Percentiles rank a stretch among this genome's conserved stretches.
Conservation (phyloP, 176 grass and related monocot species). For the Phyllostachys edulis region DNA sequence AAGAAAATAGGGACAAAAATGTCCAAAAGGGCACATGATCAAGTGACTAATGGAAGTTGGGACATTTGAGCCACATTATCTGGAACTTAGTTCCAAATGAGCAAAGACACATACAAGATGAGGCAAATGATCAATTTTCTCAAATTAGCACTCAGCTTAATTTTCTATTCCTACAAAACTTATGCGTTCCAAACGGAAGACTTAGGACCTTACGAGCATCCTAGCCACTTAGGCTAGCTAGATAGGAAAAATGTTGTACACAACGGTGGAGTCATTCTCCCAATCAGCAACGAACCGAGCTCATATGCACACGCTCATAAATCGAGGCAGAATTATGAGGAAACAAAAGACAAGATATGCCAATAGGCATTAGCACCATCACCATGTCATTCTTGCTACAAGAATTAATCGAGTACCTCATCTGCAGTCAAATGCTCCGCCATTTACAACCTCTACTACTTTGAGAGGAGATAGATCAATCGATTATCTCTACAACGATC, state of each 20-base stretch:
- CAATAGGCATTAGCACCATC: background rate
- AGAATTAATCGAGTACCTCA: conserved; percentile 4
- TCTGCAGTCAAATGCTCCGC: background rate
- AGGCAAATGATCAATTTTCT: too few relatives aligned
- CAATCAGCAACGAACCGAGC: background rate
- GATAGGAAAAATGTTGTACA: background rate
- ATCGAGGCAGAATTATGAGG: background rate
- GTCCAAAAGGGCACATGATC: too few relatives aligned
- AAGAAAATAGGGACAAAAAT: too few relatives aligned
- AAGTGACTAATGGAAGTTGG: too few relatives aligned
- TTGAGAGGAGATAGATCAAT: background rate
- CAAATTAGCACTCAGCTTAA: too few relatives aligned
- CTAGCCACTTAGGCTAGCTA: background rate
- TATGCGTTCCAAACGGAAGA: background rate
- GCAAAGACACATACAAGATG: too few relatives aligned
- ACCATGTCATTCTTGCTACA: conserved; percentile 25
- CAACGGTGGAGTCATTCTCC: background rate
- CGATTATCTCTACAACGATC: background rate
- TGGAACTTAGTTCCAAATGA: too few relatives aligned
- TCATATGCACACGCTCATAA: background rate
- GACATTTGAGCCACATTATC: too few relatives aligned
- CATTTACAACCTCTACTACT: background rate
- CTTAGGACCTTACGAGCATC: background rate
- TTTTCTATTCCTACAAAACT: background rate
- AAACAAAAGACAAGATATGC: background rate